Conservation (phyloP, 1,284 basidiomycete species). For the Irpex sp. region DNA sequence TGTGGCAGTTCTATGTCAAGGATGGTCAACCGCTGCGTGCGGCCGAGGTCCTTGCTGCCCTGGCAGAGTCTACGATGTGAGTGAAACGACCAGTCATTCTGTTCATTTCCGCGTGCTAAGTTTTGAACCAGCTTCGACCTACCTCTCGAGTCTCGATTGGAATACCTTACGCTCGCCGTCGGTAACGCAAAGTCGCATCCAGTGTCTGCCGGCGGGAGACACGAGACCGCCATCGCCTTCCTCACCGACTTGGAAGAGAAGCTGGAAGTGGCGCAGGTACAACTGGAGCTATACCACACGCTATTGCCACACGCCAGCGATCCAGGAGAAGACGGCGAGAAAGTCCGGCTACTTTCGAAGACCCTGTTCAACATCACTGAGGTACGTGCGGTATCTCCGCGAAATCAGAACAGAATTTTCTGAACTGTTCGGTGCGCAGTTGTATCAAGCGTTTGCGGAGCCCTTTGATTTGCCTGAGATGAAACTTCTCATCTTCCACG, state of each 20-base stretch:
- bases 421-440: conserved; percentile 37
- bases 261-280: conserved; percentile 95
- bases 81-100: conserved; percentile 22
- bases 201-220: conserved; percentile 66
- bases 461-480: conserved; percentile 83
- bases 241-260: conserved; percentile 93
- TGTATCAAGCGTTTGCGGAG: conserved; percentile 88
- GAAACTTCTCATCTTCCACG: conserved; percentile 90
- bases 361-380: conserved; percentile 68
- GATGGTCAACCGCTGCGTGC: conserved; percentile 83
- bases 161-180: conserved; percentile 91
- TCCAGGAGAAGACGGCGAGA: conserved; percentile 49
- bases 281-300: conserved; percentile 80
- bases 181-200: conserved; percentile 95
- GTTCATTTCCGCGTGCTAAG: conserved; percentile 4
- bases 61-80: conserved; percentile 87
- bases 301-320: conserved; percentile 61
- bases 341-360: conserved; percentile 53
- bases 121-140: conserved; percentile 55
- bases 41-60: conserved; percentile 80
- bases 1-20: conserved; percentile 98
- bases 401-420: conserved; percentile 8
- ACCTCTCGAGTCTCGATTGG: conserved; percentile 69
- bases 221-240: conserved; percentile 88
- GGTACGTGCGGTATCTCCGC: conserved; percentile 35